Percentiles rank a stretch among this genome's conserved stretches.
Evolutionary conservation across 2,329 filamentous ascomycete species (phyloP).

Genomic region (Stachybotrys elegans): DNA sequence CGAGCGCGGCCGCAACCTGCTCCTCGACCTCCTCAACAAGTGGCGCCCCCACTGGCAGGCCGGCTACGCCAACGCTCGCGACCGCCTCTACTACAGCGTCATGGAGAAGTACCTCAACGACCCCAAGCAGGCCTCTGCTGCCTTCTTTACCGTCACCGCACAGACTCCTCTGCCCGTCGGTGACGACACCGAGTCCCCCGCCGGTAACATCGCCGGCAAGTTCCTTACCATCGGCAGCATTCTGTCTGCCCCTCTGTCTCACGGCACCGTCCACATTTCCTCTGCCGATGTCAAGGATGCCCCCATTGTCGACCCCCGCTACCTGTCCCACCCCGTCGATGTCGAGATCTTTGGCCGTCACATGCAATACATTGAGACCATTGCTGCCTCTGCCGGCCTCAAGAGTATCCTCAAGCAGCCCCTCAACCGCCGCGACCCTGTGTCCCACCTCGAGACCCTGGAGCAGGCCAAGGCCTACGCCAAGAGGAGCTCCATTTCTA

Average conservation of each 20-base stretch:
- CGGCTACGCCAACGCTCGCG: background rate
- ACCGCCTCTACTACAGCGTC: background rate
- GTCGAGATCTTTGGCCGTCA: constrained; percentile 44
- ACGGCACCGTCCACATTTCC: constrained; percentile 37
- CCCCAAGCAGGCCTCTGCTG: background rate
- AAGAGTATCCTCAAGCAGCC: background rate
- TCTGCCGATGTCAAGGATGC: constrained; percentile 33
- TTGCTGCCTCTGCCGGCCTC: background rate
- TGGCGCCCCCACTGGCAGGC: background rate
- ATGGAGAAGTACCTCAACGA: background rate
- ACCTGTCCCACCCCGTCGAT: constrained; percentile 51
- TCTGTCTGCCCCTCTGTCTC: background rate
- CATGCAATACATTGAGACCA: constrained; percentile 26
- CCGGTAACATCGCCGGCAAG: background rate
- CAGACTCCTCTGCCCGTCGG: background rate
- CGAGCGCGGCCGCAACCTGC: background rate
- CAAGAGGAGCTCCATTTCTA: background rate
- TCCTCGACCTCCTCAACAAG: background rate
- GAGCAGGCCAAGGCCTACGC: background rate
- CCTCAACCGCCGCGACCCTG: background rate
- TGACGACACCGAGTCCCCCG: background rate
- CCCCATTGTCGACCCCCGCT: constrained; percentile 46
- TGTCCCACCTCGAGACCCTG: background rate
- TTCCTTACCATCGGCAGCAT: background rate
- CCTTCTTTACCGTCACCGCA: background rate